Base-by-base conservation (phyloP, 176 grass and related monocot genomes). In the Bromus sterilis region DNA sequence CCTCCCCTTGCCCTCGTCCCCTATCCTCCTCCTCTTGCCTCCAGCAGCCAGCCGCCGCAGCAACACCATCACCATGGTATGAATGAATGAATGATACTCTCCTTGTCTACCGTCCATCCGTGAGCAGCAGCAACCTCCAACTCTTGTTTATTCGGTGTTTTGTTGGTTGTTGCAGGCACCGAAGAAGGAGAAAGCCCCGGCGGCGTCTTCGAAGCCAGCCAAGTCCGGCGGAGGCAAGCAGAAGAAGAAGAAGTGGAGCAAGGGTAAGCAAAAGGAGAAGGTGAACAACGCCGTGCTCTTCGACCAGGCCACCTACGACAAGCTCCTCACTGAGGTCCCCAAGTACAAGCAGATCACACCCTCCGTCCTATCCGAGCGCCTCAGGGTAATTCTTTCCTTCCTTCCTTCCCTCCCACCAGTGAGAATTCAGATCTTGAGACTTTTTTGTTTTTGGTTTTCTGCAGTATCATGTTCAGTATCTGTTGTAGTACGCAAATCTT, bases 191-290 rank as follows among this genome's bases (percentile, higher is more conserved):
- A 82, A 90, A 74, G 88, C 88, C 13, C 78, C 79, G 66, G 74
- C 79, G 58, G 74, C 88, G 37, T 90, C 88, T 28, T 89, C 83
- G 1, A 90, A 90, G 79, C 88, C 88, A 15, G 83, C 88, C 56
- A 89, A 89, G 66, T 89, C 88, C 37, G 88, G 88, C 11, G 88
- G 88, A 11, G 83, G 88, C 0, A 90, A 90, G 83, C 83, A 90
- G 79, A 86, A 89, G 78, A 89, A 89, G 88, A 89, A 89, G 78
- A 89, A 89, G 78, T 89, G 87, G 82, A 89, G 87, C 82, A 89
- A 89, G 87, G 87, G 87, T 0, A 89, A 89, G 82, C 87, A 89
- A 36, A 89, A 89, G 78, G 87, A 89, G 63, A 89, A 89, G 77
- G 87, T 89, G 71, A 89, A 89, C 87, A 89, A 89, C 71, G 2